Percentiles rank a stretch among this genome's conserved stretches.
These are phyloP conservation scores for Scytalidium lignicola DNA, from an alignment of 2,329 filamentous ascomycete species.

Conservation along the genomic window DNA sequence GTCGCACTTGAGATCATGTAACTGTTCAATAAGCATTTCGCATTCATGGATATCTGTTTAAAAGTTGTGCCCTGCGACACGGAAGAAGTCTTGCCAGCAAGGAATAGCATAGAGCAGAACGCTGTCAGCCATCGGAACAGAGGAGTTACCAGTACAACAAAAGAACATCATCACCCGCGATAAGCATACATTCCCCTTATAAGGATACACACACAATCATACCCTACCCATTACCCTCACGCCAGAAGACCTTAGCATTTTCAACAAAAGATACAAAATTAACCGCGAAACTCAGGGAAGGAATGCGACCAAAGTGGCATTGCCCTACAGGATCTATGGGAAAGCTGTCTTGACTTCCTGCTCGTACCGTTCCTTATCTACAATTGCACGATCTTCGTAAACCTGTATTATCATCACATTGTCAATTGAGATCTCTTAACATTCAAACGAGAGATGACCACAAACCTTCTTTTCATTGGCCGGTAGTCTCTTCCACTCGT, in stretches of 20 bases:
- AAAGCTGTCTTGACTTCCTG: constrained; percentile 28
- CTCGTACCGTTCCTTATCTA: constrained; percentile 22
- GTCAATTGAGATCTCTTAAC: not conserved
- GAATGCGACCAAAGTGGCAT: not conserved
- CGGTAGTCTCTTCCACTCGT: constrained; percentile 44
- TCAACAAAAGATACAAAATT: not conserved
- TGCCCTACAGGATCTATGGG: constrained; percentile 2
- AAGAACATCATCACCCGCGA: not conserved
- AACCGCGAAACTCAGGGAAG: not conserved
- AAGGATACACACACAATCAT: not conserved
- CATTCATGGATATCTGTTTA: not conserved
- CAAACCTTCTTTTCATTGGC: constrained; percentile 42
- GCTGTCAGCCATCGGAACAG: no score
- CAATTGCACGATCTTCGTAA: constrained; percentile 20
- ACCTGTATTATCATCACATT: constrained; percentile 16
- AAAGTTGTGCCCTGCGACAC: not conserved
- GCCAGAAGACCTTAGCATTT: no score
- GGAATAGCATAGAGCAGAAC: not conserved
- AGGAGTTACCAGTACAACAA: not conserved
- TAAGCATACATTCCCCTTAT: no score
- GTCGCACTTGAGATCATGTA: no score
- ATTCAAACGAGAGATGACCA: constrained; percentile 6
- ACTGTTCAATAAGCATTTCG: not conserved
- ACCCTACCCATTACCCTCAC: not conserved
- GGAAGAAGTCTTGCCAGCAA: not conserved